Base-by-base conservation (phyloP, 345 rosid species). In the Hibiscus syriacus region DNA sequence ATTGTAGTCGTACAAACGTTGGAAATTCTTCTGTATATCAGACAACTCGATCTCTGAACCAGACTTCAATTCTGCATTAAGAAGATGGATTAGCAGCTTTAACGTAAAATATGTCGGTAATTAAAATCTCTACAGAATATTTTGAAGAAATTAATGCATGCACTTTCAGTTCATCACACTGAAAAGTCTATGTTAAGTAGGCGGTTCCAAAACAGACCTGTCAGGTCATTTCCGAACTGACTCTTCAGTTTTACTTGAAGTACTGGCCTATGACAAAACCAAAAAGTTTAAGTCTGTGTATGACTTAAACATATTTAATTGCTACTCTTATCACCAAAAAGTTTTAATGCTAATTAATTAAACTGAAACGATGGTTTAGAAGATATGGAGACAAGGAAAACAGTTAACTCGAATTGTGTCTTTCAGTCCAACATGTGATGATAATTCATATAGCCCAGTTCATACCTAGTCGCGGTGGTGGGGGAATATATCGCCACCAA, bases 1-100 rank as follows among this genome's bases (percentile, higher is more conserved):
- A 73, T 93, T 93, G 77, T 90, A 93, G 41, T 88, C 86, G 23
- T 86, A 84, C 49, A 93, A 73, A 22, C 70, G 72, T 63, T 73
- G 79, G 20, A 93, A 80, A 63, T 81, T 87, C 70, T 76, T 89
- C 74, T 79, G 84, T 66, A 89, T 83, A 46, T 86, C 90, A 4
- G 80, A 68, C 77, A 85, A 71, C 39, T 87, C 87, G 52, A 84
- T 62, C 75, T 80, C 82, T 43, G 89, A 82, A 71, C 78, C 83
- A 29, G 65, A 74, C 64, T 69, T 85, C 55, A 91, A 74, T 49
- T 87, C 98, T 90, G 91, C 82, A 78, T 62, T 20, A 73, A 43
- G 43, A 13, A 56, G 29, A 41, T 45, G 34, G 19, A 52, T 49
- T 17, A 49, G 17, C 0, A 12, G 38, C 3, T 20, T 10, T 39